These are phyloP conservation scores for Trypanosoma theileri DNA, from an alignment of 208 protist species.

Conservation along the genomic window DNA sequence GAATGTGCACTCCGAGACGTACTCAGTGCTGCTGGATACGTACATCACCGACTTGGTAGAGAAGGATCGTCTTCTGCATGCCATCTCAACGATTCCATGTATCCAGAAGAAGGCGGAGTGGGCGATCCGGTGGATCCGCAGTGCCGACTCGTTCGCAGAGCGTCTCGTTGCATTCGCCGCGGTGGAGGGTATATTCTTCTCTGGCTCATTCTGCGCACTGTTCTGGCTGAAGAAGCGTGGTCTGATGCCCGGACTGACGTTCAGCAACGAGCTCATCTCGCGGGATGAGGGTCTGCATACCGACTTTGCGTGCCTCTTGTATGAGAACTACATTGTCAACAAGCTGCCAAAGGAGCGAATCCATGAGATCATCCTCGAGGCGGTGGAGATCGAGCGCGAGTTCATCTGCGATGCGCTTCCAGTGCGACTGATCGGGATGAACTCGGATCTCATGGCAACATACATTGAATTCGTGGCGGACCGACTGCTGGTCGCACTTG, in stretches of 20 bases:
- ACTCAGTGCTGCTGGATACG: slow-evolving; percentile 93
- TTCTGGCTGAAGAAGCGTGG: slow-evolving; percentile 99
- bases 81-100: slow-evolving; percentile 96
- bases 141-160: slow-evolving; percentile 89
- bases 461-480: slow-evolving; percentile 99
- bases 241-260: slow-evolving; percentile 98
- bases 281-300: slow-evolving; percentile 99
- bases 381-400: slow-evolving; percentile 96
- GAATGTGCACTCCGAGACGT: slow-evolving; percentile 98
- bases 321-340: slow-evolving; percentile 91
- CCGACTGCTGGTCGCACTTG: slow-evolving; percentile 96
- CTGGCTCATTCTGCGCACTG: slow-evolving; percentile 97
- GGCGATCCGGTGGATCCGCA: slow-evolving; percentile 93
- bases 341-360: slow-evolving; percentile 86
- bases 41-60: slow-evolving; percentile 96
- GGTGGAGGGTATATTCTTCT: slow-evolving; percentile 99
- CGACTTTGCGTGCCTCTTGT: slow-evolving; percentile 99
- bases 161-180: slow-evolving; percentile 98
- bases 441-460: slow-evolving; percentile 95
- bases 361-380: slow-evolving; percentile 92
- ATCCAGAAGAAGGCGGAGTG: slow-evolving; percentile 99
- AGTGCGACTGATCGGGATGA: slow-evolving; percentile 99
- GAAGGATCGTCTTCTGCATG: slow-evolving; percentile 95
- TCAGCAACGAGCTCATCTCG: slow-evolving; percentile 99
- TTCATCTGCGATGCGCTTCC: slow-evolving; percentile 98